Base-by-base conservation (phyloP, 768 basidiomycete genomes). In the Boletus rubropictus region DNA sequence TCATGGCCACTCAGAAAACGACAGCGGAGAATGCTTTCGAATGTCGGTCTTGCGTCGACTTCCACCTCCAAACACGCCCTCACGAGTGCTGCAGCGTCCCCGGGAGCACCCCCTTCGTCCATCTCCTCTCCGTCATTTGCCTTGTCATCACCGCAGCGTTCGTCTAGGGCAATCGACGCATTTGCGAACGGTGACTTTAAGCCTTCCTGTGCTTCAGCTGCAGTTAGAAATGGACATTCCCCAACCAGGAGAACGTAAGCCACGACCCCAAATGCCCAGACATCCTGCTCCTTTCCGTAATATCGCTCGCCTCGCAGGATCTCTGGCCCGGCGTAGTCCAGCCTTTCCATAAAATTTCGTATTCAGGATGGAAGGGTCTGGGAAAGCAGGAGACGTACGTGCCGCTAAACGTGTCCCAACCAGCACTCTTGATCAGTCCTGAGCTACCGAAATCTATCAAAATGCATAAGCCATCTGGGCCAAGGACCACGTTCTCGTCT, bases 181-280 rank as follows among this genome's bases (percentile, higher is more conserved):
- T 77, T 84, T 1, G 86, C 78, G 59, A 88, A 86, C 0, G 84
- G 84, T 0, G 86, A 86, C 37, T 73, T 69, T 8, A 95, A 72
- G 1, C 92, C 90, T 37, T 83, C 86, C 57, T 94, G 89, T 0
- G 93, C 90, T 64, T 97, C 94, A 32, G 83, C 86, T 1, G 93
- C 85, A 15, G 87, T 90, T 69, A 84, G 81, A 71, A 93, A 94
- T 1, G 90, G 90, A 60, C 91, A 94, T 70, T 95, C 91, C 6
- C 91, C 90, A 18, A 86, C 79, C 15, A 98, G 77, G 52, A 99
- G 79, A 46, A 99, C 95, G 65, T 93, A 99, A 11, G 85, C 92
- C 18, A 99, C 91, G 20, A 98, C 93, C 12, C 95, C 95, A 50
- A 95, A 89, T 0, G 95, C 95, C 94, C 95, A 99, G 3, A 97